phyloP scores from a whole-genome alignment of 192 early-diverging fungal species.

The Allomyces javanicus region DNA sequence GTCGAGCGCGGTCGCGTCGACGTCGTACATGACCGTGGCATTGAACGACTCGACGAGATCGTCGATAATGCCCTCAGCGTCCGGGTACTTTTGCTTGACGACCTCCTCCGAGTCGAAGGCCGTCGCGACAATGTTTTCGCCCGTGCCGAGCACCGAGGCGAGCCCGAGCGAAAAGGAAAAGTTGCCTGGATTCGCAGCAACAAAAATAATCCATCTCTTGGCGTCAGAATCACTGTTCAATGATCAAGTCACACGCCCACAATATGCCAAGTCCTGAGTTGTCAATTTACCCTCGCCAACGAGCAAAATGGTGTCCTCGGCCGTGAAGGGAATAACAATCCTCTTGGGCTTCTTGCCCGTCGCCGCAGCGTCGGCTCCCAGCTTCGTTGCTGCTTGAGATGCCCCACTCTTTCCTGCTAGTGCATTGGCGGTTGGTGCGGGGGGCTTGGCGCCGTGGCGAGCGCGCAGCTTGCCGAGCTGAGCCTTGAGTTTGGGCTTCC shows the following conservation, averaged over 20 bases:
- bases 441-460: no score
- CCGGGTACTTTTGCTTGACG: slow-evolving; percentile 54
- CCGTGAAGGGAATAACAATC: slow-evolving; percentile 4
- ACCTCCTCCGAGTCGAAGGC: slow-evolving; percentile 49
- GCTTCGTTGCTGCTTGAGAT: no score
- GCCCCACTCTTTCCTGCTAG: no score
- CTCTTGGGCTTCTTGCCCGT: slow-evolving; percentile 1
- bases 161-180: slow-evolving; percentile 73
- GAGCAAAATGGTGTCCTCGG: slow-evolving; percentile 1
- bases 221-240: no score
- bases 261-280: no score
- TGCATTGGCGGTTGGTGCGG: no score
- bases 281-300: not conserved
- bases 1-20: slow-evolving; percentile 56
- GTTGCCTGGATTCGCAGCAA: slow-evolving; percentile 36
- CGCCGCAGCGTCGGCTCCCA: not conserved
- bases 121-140: slow-evolving; percentile 49
- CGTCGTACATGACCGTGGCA: slow-evolving; percentile 46
- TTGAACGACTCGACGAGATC: slow-evolving; percentile 30
- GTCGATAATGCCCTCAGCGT: slow-evolving; percentile 43
- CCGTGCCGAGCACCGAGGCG: slow-evolving; percentile 30
- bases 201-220: no score
- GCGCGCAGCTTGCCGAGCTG: not conserved
- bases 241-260: no score
- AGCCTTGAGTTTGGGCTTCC: not conserved